Percentiles rank a stretch among this genome's conserved stretches.
Conservation (phyloP, 257 asterid species). For the Oldenlandia corymbosa region DNA sequence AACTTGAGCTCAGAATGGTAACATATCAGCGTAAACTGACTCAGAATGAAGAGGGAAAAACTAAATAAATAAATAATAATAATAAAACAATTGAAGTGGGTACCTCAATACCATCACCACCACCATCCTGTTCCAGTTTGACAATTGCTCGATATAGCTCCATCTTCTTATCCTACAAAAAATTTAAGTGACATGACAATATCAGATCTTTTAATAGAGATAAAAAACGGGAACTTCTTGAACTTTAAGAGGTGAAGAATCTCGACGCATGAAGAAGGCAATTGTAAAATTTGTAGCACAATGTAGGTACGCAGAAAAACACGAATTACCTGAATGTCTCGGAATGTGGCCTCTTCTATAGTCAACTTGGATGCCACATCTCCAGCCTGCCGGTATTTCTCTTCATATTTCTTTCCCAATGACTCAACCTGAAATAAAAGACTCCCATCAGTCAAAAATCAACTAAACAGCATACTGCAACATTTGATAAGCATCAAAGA, state of each 20-base stretch:
- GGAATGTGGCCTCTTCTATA: constrained; percentile 91
- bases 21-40: constrained; percentile 17
- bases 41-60: constrained; percentile 1
- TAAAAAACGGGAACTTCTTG: neutral
- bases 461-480: neutral
- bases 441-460: constrained; percentile 19
- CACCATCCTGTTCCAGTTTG: constrained; percentile 72
- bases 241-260: neutral
- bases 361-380: constrained; percentile 93
- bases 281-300: neutral
- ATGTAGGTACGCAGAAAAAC: neutral
- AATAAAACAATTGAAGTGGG: no score
- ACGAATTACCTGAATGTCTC: constrained; percentile 79
- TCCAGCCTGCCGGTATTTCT: constrained; percentile 83
- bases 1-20: constrained; percentile 20
- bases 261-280: constrained; percentile 2
- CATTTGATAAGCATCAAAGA: constrained; percentile 13
- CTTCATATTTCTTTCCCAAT: constrained; percentile 85
- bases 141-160: constrained; percentile 74
- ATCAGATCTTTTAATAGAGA: neutral
- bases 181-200: neutral
- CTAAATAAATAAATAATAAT: neutral
- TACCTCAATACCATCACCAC: constrained; percentile 70
- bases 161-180: constrained; percentile 74
- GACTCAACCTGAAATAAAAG: constrained; percentile 57